Conservation (phyloP, 441 rosid species). For the Arabidopsis lyrata region DNA sequence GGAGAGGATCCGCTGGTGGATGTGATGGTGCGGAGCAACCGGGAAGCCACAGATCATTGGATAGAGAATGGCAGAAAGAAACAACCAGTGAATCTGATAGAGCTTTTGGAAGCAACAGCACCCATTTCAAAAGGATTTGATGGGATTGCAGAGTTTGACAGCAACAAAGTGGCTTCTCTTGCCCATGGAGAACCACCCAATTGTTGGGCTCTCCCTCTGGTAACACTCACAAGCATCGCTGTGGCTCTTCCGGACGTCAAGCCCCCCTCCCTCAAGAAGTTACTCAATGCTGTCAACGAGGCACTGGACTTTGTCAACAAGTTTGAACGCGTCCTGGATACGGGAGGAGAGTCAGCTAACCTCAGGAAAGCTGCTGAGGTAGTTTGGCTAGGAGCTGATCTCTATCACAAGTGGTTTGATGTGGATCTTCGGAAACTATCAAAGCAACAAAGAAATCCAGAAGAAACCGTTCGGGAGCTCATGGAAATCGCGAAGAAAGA, state of each 20-base stretch:
- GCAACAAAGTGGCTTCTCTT: constrained; percentile 55
- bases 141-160: constrained; percentile 74
- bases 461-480: constrained; percentile 56
- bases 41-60: constrained; percentile 71
- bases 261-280: constrained; percentile 40
- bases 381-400: constrained; percentile 73
- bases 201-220: constrained; percentile 85
- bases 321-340: constrained; percentile 56
- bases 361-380: constrained; percentile 60
- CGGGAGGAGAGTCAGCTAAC: constrained; percentile 49
- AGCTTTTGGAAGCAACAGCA: constrained; percentile 62
- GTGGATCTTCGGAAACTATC: constrained; percentile 69
- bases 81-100: constrained; percentile 61
- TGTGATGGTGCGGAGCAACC: constrained; percentile 61
- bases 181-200: constrained; percentile 67
- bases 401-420: constrained; percentile 76
- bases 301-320: constrained; percentile 59
- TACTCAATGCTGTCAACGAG: constrained; percentile 63
- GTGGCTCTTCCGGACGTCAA: constrained; percentile 63
- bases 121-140: constrained; percentile 55
- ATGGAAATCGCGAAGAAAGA: constrained; percentile 57
- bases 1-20: constrained; percentile 76
- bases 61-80: constrained; percentile 59
- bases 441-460: constrained; percentile 41
- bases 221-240: constrained; percentile 77